Evolutionary conservation across 2,329 filamentous ascomycete species (phyloP), one percentile per base, ranked within the genome.

Genomic region (Purpureocillium lavendulum): DNA sequence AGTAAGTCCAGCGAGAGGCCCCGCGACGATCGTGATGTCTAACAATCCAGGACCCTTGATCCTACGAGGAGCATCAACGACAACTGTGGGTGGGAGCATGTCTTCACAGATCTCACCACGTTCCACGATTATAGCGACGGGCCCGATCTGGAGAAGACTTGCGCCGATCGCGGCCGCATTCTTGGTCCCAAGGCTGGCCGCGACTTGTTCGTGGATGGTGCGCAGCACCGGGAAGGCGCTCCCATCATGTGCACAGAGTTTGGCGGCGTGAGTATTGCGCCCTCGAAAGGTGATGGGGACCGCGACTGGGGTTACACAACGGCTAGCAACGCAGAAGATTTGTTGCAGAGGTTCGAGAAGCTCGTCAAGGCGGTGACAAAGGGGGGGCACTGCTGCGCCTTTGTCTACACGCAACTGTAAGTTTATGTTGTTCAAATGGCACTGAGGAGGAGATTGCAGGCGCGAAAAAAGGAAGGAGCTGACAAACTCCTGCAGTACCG

Each of bases 11-110:
- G 21, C n/a, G 8, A 7, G 2, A 10, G 5, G 8, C 14, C 4
- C 15, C 9, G 24, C 18, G 15, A 21, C 13, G 4, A 10, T 8
- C n/a, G 13, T 29, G 11, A 11, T 36, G 21, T 26, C 45, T 49
- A 17, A 54, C 34, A 14, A 3, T 13, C 6, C 33, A 62, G 60
- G 40, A 67, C 68, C 0, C 65, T 84, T 2, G 80, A 84, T 46
- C 67, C 74, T 2, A 81, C 73, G 0, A 62, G 80, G 6, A 77
- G 77, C 13, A 68, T 84, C 51, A 84, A 84, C 50, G 80, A 84
- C 55, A 84, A 84, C 56, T 84, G 80, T 47, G 80, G 80, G 28
- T 84, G 80, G 80, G 78, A 84, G 51, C 79, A 83, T 45, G 77
- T 83, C 6, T 49, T 66, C 10, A 80, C 75, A 0, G 80, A 84